phyloP scores from a whole-genome alignment of 176 grass and related monocot genomes.

The Luzula sylvatica region DNA sequence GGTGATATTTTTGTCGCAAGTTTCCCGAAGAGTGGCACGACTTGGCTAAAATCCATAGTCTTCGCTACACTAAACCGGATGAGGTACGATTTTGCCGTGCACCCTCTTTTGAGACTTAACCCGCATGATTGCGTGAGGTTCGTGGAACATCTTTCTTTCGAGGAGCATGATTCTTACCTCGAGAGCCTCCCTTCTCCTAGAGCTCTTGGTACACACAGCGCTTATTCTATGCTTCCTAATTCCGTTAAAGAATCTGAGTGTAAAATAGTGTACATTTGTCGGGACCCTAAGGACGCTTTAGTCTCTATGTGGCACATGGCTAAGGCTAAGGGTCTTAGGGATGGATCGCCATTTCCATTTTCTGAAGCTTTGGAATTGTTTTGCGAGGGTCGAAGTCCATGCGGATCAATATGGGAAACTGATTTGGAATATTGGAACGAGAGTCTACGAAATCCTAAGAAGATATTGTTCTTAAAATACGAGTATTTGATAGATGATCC shows the following conservation, averaged over 20 bases:
- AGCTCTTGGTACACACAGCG: slow-evolving; percentile 23
- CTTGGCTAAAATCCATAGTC: too few relatives aligned
- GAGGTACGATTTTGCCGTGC: not conserved
- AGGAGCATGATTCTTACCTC: not conserved
- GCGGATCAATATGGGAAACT: slow-evolving; percentile 1
- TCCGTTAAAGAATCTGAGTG: not conserved
- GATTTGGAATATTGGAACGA: slow-evolving; percentile 1
- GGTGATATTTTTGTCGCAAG: slow-evolving; percentile 19
- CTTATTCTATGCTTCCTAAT: slow-evolving; percentile 21
- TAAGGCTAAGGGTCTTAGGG: not conserved
- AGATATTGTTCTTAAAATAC: slow-evolving; percentile 11
- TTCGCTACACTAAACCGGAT: slow-evolving; percentile 4
- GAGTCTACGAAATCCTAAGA: not conserved
- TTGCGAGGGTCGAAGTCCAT: not conserved
- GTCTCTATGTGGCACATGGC: slow-evolving; percentile 15
- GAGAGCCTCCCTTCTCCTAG: not conserved
- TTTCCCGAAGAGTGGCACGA: slow-evolving; percentile 35
- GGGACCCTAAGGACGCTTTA: slow-evolving; percentile 38
- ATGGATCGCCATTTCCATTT: not conserved
- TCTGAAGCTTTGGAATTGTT: not conserved
- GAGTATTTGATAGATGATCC: slow-evolving; percentile 16
- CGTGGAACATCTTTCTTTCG: not conserved
- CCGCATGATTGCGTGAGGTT: slow-evolving; percentile 25
- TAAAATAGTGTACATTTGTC: too few relatives aligned
- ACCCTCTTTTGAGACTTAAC: too few relatives aligned